Base-by-base conservation (phyloP, 129 eudicot species). In the Arctium lappa region DNA sequence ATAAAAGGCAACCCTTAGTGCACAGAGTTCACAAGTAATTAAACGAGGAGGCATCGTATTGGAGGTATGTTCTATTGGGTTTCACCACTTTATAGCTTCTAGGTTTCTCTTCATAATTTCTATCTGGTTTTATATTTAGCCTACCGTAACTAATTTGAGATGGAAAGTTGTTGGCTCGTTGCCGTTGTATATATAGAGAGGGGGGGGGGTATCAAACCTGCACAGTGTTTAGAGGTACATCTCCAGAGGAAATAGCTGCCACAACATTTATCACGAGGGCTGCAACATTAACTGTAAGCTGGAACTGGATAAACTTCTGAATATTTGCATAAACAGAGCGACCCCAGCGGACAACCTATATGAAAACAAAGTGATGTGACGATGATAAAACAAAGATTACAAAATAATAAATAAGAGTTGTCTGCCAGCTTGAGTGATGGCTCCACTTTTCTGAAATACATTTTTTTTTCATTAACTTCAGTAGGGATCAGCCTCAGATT, bases 271-370 rank as follows among this genome's bases (percentile, higher is more conserved):
- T 94, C 11, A 83, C 88, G 65, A 94, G 91, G 80, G 98, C 98
- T 73, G 98, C 97, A 81, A 91, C 98, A 83, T 92, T 94, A 72
- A 94, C 97, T 8, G 98, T 94, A 82, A 94, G 97, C 92, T 94
- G 97, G 85, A 94, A 94, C 90, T 94, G 98, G 88, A 94, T 94
- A 78, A 94, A 94, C 80, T 92, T 94, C 84, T 94, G 98, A 78
- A 94, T 94, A 79, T 94, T 94, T 84, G 98, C 97, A 73, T 92
- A 94, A 48, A 94, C 98, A 44, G 97, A 94, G n/a, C 98, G 91
- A 9, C 98, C 98, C 98, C 98, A 94, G 15, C 98, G 97, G 12
- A 94, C 97, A 87, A 94, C 98, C 97, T 94, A 71, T 80, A 86
- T 38, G 38, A 48, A 78, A 60, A 81, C 8, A 74, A 62, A 10